Evolutionary conservation across 2,329 filamentous ascomycete genomes (phyloP).

Genomic region (Aureobasidium uvarum): DNA sequence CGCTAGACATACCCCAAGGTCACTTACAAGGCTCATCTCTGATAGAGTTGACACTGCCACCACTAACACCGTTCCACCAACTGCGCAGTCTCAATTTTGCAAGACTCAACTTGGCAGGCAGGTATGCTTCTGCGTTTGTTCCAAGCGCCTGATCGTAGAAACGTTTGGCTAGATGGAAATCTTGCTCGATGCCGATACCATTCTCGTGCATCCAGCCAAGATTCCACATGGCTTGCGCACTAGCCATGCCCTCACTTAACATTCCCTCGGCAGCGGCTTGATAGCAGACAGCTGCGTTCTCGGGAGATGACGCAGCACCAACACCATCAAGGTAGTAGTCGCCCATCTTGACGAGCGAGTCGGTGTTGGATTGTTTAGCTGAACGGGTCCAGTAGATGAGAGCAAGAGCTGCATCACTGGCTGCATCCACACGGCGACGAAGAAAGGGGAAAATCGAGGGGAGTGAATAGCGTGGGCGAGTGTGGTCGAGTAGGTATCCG

Average conservation of each 20-base stretch:
- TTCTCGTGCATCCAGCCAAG: conserved; percentile 99
- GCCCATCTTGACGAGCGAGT: conserved; percentile 95
- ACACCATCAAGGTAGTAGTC: conserved; percentile 91
- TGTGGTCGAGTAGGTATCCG: conserved; percentile 77
- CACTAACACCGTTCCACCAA: conserved; percentile 90
- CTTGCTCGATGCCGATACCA: conserved; percentile 85
- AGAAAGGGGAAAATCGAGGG: conserved; percentile 31
- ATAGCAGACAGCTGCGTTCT: conserved; percentile 92
- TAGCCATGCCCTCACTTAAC: conserved; percentile 85
- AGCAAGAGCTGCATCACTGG: conserved; percentile 64
- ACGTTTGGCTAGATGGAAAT: conserved; percentile 94
- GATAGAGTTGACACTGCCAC: conserved; percentile 89
- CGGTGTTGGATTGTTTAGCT: conserved; percentile 87
- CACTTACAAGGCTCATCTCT: conserved; percentile 62
- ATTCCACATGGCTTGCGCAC: conserved; percentile 94
- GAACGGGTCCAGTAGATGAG: conserved; percentile 95
- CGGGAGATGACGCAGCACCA: conserved; percentile 55
- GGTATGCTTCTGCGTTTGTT: conserved; percentile 86
- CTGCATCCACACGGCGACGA: conserved; percentile 39
- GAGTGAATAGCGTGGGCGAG: conserved; percentile 38
- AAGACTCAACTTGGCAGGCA: conserved; percentile 85
- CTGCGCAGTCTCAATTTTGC: conserved; percentile 80
- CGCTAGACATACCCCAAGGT: not conserved
- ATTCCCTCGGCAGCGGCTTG: conserved; percentile 86
- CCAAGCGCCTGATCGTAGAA: conserved; percentile 92